Evolutionary conservation across 176 grass and related monocot genomes (phyloP), one percentile per base, ranked within the genome.

Genomic region (Rhynchospora tenuis): DNA sequence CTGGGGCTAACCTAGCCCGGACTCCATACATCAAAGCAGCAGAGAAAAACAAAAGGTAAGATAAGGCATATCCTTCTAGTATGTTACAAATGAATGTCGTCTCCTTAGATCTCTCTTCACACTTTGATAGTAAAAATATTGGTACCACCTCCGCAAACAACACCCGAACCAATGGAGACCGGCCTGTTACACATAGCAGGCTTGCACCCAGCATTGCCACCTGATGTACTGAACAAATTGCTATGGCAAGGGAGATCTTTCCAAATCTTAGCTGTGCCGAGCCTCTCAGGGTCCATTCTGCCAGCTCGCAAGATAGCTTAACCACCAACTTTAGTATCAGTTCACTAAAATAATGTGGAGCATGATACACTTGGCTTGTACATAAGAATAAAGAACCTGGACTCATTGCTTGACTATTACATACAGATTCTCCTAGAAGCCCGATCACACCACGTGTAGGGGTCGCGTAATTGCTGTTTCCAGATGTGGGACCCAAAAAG

Each of bases 291-390:
- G 59, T 58, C 59, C 89, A 88, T 78, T 83, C 89, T 27, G 83
- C 89, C 67, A 94, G 9, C 4, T 61, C 85, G 60, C 68, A 75
- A 3, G 85, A 80, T 85, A 83, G 86, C 83, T 91, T 83, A n/a
- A 94, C 81, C 46, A 94, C 85, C 12, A 94, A 68, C 67, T 85
- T 86, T 76, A 91, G 81, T 42, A 94, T 90, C 73, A 89, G 67
- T 33, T 88, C 87, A 50, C 80, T 91, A 73, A 86, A 80, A 65
- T 89, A 89, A 82, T 58, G 75, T 31, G 65, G 87, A 59, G 87
- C 81, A 13, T 67, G 85, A 83, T 91, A 94, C 62, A 64, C 75
- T 22, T 51, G 47, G 68, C 89, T 91, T 51, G 87, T 74, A 44
- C 83, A 79, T 0, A 85, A 60, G 75, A 88, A 94, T 64, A 94